Evolutionary conservation across 2,329 filamentous ascomycete genomes (phyloP).

Genomic region (Microthyrium microscopicum): DNA sequence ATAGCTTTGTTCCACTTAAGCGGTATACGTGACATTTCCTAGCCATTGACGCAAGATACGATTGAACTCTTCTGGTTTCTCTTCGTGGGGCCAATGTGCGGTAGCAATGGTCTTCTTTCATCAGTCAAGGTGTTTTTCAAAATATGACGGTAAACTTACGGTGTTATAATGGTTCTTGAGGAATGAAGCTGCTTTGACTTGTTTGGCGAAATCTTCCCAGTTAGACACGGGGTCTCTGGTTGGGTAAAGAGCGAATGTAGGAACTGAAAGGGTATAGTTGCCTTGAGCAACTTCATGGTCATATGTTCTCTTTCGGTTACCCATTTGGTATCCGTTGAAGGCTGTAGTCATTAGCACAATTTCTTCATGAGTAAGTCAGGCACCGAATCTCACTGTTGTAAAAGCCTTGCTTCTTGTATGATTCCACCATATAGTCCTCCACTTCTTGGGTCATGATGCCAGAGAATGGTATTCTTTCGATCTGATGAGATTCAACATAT

Average conservation of each 20-base stretch:
- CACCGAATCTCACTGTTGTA: constrained; percentile 5
- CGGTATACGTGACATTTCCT: not conserved
- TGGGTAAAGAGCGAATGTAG: constrained; percentile 6
- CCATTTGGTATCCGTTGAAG: constrained; percentile 7
- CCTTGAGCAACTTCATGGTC: constrained; percentile 5
- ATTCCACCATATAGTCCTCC: constrained; percentile 8
- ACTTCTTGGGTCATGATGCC: constrained; percentile 7
- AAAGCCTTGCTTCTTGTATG: constrained; percentile 8
- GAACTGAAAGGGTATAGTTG: constrained; percentile 3
- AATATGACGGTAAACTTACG: not conserved
- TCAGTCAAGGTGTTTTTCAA: not conserved
- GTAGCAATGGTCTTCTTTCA: constrained; percentile 3
- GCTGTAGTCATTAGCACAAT: not conserved
- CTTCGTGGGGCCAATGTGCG: constrained; percentile 7
- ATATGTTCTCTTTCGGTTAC: constrained; percentile 6
- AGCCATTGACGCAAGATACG: constrained; percentile 5
- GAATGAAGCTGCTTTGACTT: not conserved
- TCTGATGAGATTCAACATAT: constrained; percentile 1
- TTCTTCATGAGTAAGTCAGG: not conserved
- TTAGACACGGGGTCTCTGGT: constrained; percentile 5
- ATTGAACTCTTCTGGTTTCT: constrained; percentile 6
- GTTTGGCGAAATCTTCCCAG: constrained; percentile 4
- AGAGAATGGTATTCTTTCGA: constrained; percentile 4
- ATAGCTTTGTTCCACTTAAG: too few species aligned
- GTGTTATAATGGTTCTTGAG: constrained; percentile 3